Conservation (phyloP, 129 eudicot species). For the Flaveria trinervia region DNA sequence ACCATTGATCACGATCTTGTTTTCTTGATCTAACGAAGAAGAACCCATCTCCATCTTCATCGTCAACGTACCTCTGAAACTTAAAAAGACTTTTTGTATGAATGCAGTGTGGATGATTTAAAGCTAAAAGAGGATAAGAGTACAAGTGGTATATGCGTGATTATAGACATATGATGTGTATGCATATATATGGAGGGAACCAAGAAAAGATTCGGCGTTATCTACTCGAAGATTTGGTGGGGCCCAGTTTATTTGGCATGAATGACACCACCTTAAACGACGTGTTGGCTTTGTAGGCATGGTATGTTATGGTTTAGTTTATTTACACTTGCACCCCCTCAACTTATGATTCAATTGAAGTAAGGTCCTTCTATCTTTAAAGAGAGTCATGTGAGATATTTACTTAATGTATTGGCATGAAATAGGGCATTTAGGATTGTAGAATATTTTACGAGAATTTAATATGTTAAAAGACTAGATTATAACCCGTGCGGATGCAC, state of each 20-base stretch:
- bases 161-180: not conserved
- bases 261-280: slow-evolving; percentile 25
- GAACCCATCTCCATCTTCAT: slow-evolving; percentile 46
- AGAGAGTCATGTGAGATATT: not conserved
- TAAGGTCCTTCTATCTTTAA: not conserved
- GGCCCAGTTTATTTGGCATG: slow-evolving; percentile 37
- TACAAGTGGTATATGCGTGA: slow-evolving; percentile 35
- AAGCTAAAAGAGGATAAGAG: slow-evolving; percentile 37
- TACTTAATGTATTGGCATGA: not conserved
- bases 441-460: too few relatives aligned
- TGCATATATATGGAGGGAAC: slow-evolving; percentile 22
- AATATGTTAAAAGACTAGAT: too few relatives aligned
- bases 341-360: not conserved
- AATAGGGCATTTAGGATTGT: not conserved
- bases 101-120: slow-evolving; percentile 14
- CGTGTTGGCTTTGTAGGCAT: slow-evolving; percentile 7
- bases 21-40: slow-evolving; percentile 44
- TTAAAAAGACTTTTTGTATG: too few relatives aligned
- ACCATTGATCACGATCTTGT: slow-evolving; percentile 42
- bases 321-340: not conserved
- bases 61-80: not conserved
- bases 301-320: not conserved
- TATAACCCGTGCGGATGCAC: too few relatives aligned
- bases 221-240: slow-evolving; percentile 42
- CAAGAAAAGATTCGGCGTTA: slow-evolving; percentile 54